These are phyloP conservation scores for Pyrenochaeta sp. DNA, from an alignment of 2,329 filamentous ascomycete genomes.

Conservation along the genomic window DNA sequence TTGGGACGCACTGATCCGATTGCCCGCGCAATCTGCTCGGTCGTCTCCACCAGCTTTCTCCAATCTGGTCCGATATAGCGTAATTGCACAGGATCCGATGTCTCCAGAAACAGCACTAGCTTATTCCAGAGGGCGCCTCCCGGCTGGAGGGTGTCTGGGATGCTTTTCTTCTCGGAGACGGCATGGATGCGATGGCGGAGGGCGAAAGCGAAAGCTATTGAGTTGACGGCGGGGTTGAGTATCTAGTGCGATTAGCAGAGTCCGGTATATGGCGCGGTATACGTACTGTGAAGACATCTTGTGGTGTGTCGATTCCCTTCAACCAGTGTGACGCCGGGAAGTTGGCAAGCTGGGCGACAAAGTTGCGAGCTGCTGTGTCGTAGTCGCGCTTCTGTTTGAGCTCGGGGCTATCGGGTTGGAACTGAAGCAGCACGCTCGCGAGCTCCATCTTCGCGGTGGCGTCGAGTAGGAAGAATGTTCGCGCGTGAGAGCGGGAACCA, in stretches of 20 bases:
- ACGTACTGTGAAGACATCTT: slow-evolving; percentile 50
- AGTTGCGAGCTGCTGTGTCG: slow-evolving; percentile 45
- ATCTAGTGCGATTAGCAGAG: slow-evolving; percentile 37
- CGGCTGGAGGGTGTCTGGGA: slow-evolving; percentile 52
- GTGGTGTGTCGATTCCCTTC: slow-evolving; percentile 47
- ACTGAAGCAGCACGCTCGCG: slow-evolving; percentile 37
- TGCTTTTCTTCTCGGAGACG: slow-evolving; percentile 43
- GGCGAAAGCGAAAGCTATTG: slow-evolving; percentile 65
- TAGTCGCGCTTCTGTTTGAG: slow-evolving; percentile 48
- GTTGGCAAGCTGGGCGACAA: slow-evolving; percentile 44
- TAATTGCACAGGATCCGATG: slow-evolving; percentile 62
- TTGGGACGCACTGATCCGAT: slow-evolving; percentile 39
- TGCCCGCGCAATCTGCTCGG: slow-evolving; percentile 42
- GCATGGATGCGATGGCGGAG: slow-evolving; percentile 58
- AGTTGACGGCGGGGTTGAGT: slow-evolving; percentile 65
- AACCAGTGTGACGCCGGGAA: slow-evolving; percentile 41
- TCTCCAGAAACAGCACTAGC: slow-evolving; percentile 55
- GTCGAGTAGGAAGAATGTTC: slow-evolving; percentile 4
- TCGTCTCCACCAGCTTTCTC: slow-evolving; percentile 52
- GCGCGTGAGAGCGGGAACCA: slow-evolving; percentile 10
- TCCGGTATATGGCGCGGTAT: background rate
- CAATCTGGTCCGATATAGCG: slow-evolving; percentile 62
- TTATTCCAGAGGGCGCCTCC: slow-evolving; percentile 59
- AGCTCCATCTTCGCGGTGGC: slow-evolving; percentile 37
- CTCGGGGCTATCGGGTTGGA: slow-evolving; percentile 43